These are phyloP conservation scores for Apocynum venetum DNA, from an alignment of 257 asterid genomes.

Conservation along the genomic window DNA sequence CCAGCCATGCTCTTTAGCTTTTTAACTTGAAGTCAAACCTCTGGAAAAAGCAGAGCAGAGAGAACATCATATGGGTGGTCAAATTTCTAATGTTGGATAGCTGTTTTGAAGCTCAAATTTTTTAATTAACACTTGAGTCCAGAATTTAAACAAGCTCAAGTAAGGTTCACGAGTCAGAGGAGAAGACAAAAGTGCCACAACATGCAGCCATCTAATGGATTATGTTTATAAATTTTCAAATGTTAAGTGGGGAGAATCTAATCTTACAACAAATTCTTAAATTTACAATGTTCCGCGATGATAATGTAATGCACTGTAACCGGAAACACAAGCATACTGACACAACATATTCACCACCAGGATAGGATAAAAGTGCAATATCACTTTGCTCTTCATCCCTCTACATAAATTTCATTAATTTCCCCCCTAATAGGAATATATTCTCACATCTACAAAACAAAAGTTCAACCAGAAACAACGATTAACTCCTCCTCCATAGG, in stretches of 20 bases:
- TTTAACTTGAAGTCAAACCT: neutral
- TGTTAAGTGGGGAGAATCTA: neutral
- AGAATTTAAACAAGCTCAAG: neutral
- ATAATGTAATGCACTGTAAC: neutral
- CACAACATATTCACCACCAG: neutral
- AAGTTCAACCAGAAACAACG: neutral
- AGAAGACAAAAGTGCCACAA: neutral
- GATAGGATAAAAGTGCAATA: neutral
- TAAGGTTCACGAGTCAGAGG: neutral
- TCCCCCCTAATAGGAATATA: neutral
- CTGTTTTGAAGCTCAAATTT: neutral
- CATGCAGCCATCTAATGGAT: too few species aligned
- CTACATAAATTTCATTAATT: neutral
- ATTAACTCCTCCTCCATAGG: neutral
- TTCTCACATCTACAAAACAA: neutral
- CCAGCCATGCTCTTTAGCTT: conserved; percentile 5
- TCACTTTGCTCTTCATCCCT: neutral
- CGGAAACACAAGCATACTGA: neutral
- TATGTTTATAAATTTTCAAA: too few species aligned
- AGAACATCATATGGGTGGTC: neutral
- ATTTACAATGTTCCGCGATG: neutral
- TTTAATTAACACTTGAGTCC: neutral
- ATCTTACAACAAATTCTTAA: neutral
- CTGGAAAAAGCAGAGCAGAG: neutral
- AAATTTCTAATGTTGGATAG: neutral